Conservation (phyloP, 768 basidiomycete species). For the Suillus luteus region DNA sequence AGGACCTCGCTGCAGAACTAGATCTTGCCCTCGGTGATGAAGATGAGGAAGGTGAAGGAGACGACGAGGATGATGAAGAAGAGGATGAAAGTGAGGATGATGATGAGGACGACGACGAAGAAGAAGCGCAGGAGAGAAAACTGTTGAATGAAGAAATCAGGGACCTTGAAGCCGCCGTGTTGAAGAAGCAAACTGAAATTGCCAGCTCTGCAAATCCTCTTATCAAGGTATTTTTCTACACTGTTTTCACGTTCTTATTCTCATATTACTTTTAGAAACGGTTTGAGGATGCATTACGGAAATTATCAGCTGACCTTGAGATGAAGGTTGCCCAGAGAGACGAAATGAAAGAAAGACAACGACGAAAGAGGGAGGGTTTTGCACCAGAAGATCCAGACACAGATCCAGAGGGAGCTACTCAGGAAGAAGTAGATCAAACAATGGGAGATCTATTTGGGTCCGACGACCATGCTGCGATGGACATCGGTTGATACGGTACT, state of each 20-base stretch:
- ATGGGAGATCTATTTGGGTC: slow-evolving; percentile 48
- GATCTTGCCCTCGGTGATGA: slow-evolving; percentile 80
- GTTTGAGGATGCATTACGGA: slow-evolving; percentile 90
- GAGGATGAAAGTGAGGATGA: slow-evolving; percentile 47
- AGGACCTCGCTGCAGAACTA: slow-evolving; percentile 85
- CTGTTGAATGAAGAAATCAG: slow-evolving; percentile 86
- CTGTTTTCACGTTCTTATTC: background rate
- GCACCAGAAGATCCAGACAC: slow-evolving; percentile 40
- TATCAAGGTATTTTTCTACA: slow-evolving; percentile 58
- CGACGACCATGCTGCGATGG: slow-evolving; percentile 42
- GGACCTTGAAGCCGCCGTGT: slow-evolving; percentile 85
- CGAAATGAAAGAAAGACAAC: slow-evolving; percentile 74
- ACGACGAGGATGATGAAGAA: slow-evolving; percentile 68
- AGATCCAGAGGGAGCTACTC: slow-evolving; percentile 40
- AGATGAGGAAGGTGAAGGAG: slow-evolving; percentile 63
- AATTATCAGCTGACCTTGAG: slow-evolving; percentile 83
- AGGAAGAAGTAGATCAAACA: slow-evolving; percentile 37
- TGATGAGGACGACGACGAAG: slow-evolving; percentile 76
- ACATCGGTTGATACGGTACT: slow-evolving; percentile 27
- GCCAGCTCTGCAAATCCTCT: slow-evolving; percentile 83
- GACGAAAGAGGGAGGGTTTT: slow-evolving; percentile 70
- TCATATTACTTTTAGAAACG: slow-evolving; percentile 60
- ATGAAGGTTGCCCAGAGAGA: slow-evolving; percentile 81
- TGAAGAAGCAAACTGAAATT: slow-evolving; percentile 83
- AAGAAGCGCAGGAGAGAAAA: slow-evolving; percentile 74